Conservation (phyloP, 202 grass and related monocot genomes). For the Setaria viridis region DNA sequence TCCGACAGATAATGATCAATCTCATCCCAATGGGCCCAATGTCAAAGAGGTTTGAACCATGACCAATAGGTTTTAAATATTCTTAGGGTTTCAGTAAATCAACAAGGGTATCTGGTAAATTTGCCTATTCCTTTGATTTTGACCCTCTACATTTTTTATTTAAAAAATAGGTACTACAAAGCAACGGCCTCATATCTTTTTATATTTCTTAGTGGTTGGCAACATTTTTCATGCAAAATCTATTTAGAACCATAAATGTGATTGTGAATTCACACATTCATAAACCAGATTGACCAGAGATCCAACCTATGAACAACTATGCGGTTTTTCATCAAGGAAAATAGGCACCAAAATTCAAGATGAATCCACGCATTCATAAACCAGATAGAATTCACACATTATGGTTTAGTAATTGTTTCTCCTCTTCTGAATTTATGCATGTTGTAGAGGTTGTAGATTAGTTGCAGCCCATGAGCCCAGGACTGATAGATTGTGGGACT, state of each 20-base stretch:
- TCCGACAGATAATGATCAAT: not conserved
- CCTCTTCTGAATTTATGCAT: not conserved
- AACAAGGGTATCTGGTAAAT: too few species aligned
- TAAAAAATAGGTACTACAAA: too few species aligned
- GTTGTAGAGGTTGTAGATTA: not conserved
- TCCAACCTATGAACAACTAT: too few species aligned
- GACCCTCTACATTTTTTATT: too few species aligned
- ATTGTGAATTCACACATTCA: not conserved
- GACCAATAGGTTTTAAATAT: too few species aligned
- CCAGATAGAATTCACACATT: not conserved
- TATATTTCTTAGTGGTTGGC: slow-evolving; percentile 11
- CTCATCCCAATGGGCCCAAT: not conserved
- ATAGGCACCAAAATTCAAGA: too few species aligned
- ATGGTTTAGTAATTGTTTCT: not conserved
- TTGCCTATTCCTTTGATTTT: too few species aligned
- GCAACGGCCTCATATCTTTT: not conserved
- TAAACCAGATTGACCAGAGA: too few species aligned
- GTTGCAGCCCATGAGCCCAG: not conserved
- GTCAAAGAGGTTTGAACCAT: not conserved
- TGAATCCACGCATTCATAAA: too few species aligned
- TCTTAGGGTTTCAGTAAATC: too few species aligned
- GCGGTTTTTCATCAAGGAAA: too few species aligned
- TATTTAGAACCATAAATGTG: slow-evolving; percentile 7
- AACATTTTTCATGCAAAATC: slow-evolving; percentile 21
- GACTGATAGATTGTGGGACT: not conserved